Percentiles rank a stretch among this genome's conserved stretches.
Evolutionary conservation across 441 rosid genomes (phyloP).

Genomic region (Populus trichocarpa): DNA sequence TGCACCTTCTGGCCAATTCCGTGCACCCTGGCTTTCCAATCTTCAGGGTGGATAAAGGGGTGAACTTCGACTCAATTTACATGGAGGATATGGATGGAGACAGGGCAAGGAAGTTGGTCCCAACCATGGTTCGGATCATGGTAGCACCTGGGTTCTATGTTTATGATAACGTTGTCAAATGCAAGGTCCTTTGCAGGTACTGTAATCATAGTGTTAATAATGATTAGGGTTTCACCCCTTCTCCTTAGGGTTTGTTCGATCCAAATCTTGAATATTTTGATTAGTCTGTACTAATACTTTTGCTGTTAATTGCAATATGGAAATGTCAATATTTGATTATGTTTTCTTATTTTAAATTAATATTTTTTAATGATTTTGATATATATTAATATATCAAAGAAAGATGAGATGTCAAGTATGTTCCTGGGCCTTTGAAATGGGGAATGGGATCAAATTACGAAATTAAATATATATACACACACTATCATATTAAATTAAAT

Average conservation of each 20-base stretch:
- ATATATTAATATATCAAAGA: not conserved
- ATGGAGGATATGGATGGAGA: constrained; percentile 91
- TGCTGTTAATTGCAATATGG: constrained; percentile 2
- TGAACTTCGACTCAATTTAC: constrained; percentile 61
- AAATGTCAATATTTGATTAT: not conserved
- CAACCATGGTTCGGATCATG: constrained; percentile 65
- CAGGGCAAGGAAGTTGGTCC: constrained; percentile 49
- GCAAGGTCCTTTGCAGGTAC: constrained; percentile 88
- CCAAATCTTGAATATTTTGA: not conserved
- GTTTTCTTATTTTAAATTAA: no score
- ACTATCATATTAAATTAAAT: no score
- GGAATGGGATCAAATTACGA: no score
- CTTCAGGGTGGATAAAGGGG: constrained; percentile 64
- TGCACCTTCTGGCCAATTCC: constrained; percentile 85
- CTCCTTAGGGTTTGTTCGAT: constrained; percentile 21
- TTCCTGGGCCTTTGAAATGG: not conserved
- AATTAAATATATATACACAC: rapidly evolving
- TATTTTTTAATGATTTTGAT: no score
- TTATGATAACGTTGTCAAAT: constrained; percentile 74
- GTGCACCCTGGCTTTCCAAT: constrained; percentile 74
- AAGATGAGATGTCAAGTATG: not conserved
- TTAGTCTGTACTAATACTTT: not conserved
- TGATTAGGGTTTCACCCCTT: constrained; percentile 30
- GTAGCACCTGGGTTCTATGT: constrained; percentile 92
- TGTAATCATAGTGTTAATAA: constrained; percentile 1